Evolutionary conservation across 768 basidiomycete genomes (phyloP).

Genomic region (Lactarius pseudohatsudake): DNA sequence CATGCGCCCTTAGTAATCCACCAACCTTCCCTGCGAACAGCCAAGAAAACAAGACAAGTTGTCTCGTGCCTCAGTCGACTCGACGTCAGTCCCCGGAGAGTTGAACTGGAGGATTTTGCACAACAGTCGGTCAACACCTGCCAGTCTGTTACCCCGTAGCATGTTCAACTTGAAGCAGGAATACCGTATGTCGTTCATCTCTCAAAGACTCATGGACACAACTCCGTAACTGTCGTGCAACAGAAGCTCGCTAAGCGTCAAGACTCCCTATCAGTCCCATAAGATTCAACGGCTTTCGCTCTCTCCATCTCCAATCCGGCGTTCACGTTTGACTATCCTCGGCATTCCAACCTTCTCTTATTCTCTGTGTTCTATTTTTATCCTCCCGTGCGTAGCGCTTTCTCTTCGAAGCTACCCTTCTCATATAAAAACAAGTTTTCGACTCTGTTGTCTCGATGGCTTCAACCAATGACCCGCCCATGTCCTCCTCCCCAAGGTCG

Average conservation of each 20-base stretch:
- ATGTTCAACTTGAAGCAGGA: neutral
- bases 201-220: neutral
- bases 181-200: neutral
- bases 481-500: conserved; percentile 21
- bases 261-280: neutral
- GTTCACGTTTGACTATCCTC: neutral
- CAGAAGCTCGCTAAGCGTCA: neutral
- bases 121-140: neutral
- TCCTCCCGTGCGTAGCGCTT: neutral
- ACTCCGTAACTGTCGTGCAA: neutral
- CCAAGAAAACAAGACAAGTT: neutral
- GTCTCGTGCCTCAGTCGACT: neutral
- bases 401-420: neutral
- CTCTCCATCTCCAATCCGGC: neutral
- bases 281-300: neutral
- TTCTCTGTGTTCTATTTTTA: neutral
- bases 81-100: neutral
- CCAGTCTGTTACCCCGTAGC: neutral
- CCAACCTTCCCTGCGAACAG: no score
- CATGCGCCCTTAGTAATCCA: no score
- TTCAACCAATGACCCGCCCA: conserved; percentile 4
- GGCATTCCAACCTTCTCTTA: neutral
- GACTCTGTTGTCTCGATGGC: conserved; percentile 12
- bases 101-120: neutral
- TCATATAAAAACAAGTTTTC: neutral